phyloP scores from a whole-genome alignment of 192 early-diverging fungal genomes.

The Coemansia guatemalensis region DNA sequence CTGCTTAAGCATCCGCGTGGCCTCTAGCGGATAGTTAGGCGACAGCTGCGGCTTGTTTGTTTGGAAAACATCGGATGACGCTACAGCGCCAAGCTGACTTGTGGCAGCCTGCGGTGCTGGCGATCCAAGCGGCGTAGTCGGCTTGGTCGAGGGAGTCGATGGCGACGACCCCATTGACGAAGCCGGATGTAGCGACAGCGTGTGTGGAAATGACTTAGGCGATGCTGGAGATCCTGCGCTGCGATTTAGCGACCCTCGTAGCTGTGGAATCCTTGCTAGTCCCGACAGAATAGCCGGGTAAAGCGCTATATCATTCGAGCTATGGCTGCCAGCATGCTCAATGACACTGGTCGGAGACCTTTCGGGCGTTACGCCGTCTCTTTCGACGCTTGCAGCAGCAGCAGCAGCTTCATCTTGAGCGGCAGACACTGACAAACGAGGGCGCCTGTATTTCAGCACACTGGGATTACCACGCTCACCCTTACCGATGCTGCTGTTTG shows the following conservation, averaged over 20 bases:
- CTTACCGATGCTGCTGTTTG: neutral
- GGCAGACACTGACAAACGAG: conserved; percentile 13
- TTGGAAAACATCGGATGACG: conserved; percentile 8
- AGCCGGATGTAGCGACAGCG: conserved; percentile 25
- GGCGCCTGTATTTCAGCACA: conserved; percentile 1
- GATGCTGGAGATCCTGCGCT: conserved; percentile 19
- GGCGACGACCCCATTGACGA: conserved; percentile 36
- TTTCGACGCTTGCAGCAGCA: neutral
- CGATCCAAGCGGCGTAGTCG: conserved; percentile 28
- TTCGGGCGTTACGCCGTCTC: neutral
- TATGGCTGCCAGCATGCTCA: neutral
- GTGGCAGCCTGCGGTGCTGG: conserved; percentile 16
- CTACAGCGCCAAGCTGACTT: conserved; percentile 20
- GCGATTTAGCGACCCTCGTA: conserved; percentile 17
- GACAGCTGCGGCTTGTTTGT: conserved; percentile 8
- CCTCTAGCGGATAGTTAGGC: conserved; percentile 45
- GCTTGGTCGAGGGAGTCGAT: conserved; percentile 23
- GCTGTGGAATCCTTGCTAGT: conserved; percentile 14
- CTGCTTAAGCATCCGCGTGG: conserved; percentile 45
- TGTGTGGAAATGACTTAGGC: conserved; percentile 36
- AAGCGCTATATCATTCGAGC: neutral
- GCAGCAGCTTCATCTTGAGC: neutral
- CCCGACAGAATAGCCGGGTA: conserved; percentile 7
- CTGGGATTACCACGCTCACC: neutral
- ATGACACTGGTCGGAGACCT: neutral